phyloP scores from a whole-genome alignment of 129 eudicot genomes.

The Tagetes erecta region DNA sequence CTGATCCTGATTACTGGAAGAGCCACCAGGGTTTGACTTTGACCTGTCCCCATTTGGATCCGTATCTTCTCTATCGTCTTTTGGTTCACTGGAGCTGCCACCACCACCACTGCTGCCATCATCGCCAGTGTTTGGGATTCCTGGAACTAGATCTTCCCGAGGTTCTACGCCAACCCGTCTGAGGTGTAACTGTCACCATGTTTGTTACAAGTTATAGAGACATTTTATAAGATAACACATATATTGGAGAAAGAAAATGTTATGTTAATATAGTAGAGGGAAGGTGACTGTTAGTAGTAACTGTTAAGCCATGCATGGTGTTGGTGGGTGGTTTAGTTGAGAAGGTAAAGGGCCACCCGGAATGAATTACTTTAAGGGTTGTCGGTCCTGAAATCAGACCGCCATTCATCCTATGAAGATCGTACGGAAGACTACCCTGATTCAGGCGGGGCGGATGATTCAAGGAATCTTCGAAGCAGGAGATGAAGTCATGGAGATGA shows the following conservation, averaged over 20 bases:
- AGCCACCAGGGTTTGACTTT: slow-evolving; percentile 40
- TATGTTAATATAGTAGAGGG: too few relatives aligned
- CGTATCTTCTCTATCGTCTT: slow-evolving; percentile 33
- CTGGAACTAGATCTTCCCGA: slow-evolving; percentile 67
- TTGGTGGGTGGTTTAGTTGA: too few relatives aligned
- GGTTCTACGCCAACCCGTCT: slow-evolving; percentile 93
- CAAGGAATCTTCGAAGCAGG: too few relatives aligned
- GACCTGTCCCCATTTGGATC: slow-evolving; percentile 44
- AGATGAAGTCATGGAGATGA: too few relatives aligned
- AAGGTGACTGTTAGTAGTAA: too few relatives aligned
- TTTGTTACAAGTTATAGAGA: slow-evolving; percentile 12
- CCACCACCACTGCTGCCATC: slow-evolving; percentile 40
- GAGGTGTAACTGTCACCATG: slow-evolving; percentile 68
- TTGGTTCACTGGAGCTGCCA: slow-evolving; percentile 41
- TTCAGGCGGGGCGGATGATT: too few relatives aligned
- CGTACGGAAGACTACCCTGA: too few relatives aligned
- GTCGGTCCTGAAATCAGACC: too few relatives aligned
- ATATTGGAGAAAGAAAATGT: not conserved
- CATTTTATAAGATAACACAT: not conserved
- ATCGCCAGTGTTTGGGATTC: slow-evolving; percentile 45
- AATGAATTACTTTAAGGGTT: too few relatives aligned
- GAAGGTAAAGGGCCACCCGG: too few relatives aligned
- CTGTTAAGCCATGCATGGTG: too few relatives aligned
- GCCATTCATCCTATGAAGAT: too few relatives aligned
- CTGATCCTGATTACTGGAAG: slow-evolving; percentile 32